Evolutionary conservation across 371 early-diverging fungal genomes (phyloP).

Genomic region (Phascolomyces articulosus): DNA sequence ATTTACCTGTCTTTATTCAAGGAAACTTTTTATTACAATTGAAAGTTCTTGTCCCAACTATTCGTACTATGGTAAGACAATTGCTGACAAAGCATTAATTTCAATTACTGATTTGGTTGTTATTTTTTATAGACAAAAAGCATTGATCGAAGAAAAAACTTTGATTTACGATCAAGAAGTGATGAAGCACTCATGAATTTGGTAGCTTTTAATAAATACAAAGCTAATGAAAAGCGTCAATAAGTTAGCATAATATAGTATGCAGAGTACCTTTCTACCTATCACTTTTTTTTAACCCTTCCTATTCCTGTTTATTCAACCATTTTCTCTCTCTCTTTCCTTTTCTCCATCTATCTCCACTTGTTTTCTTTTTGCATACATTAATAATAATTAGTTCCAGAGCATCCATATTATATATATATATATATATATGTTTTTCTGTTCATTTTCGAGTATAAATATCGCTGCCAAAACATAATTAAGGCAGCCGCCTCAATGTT

Average conservation of each 20-base stretch:
- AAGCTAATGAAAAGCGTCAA: conserved; percentile 49
- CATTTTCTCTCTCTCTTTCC: neutral
- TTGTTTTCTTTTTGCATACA: conserved; percentile 7
- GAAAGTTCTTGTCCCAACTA: conserved; percentile 50
- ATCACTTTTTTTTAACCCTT: neutral
- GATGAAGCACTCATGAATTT: conserved; percentile 85
- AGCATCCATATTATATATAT: neutral
- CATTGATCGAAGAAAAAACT: conserved; percentile 75
- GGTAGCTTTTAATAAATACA: conserved; percentile 85
- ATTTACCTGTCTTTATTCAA: conserved; percentile 79
- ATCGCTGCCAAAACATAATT: neutral
- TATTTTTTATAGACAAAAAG: conserved; percentile 51
- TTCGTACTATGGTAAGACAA: conserved; percentile 50
- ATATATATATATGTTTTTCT: neutral
- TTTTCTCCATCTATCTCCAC: neutral
- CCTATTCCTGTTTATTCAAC: neutral
- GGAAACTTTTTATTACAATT: conserved; percentile 66
- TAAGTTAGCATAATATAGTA: conserved; percentile 7
- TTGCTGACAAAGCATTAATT: neutral
- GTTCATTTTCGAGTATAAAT: neutral
- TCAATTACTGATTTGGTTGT: neutral
- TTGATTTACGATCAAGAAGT: conserved; percentile 74
- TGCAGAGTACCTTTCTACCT: too few relatives aligned
- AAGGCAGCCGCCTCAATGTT: conserved; percentile 8
- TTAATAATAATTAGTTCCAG: conserved; percentile 2